Conservation (phyloP, 208 protist species). For the Lotmaria passim region DNA sequence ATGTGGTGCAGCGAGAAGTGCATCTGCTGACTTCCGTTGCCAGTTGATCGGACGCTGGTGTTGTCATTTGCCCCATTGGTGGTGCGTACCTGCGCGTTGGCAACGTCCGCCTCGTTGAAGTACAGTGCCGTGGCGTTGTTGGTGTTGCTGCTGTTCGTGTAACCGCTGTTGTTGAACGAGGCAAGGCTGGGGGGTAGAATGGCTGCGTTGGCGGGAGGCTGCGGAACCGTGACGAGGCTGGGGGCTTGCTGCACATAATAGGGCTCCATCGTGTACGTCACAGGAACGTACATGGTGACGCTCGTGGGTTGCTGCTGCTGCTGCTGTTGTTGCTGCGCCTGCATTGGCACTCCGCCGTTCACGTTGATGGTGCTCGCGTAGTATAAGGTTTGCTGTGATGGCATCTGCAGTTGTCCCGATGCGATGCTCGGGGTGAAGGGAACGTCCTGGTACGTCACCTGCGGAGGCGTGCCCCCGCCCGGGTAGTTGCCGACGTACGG, state of each 20-base stretch:
- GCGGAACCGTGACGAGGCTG: background rate
- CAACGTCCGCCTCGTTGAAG: constrained; percentile 5
- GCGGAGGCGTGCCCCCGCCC: background rate
- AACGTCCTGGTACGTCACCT: background rate
- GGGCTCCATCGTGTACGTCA: constrained; percentile 6
- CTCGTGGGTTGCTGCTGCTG: background rate
- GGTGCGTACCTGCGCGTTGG: background rate
- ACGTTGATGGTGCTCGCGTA: background rate
- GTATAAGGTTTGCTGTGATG: background rate
- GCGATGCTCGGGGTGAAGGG: background rate
- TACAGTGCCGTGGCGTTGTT: background rate
- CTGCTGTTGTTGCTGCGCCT: background rate
- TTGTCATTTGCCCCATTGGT: background rate
- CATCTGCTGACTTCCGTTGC: constrained; percentile 1
- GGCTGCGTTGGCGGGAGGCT: background rate
- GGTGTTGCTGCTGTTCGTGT: background rate
- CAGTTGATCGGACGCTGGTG: background rate
- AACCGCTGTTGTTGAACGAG: constrained; percentile 7
- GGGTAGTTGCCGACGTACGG: background rate
- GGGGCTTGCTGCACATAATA: constrained; percentile 4
- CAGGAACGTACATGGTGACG: constrained; percentile 12
- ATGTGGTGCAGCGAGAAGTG: constrained; percentile 6
- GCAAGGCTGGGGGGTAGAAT: background rate
- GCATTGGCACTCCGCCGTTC: background rate
- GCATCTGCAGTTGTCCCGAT: background rate